Base-by-base conservation (phyloP, 768 basidiomycete genomes). In the Phanerochaete sordida region DNA sequence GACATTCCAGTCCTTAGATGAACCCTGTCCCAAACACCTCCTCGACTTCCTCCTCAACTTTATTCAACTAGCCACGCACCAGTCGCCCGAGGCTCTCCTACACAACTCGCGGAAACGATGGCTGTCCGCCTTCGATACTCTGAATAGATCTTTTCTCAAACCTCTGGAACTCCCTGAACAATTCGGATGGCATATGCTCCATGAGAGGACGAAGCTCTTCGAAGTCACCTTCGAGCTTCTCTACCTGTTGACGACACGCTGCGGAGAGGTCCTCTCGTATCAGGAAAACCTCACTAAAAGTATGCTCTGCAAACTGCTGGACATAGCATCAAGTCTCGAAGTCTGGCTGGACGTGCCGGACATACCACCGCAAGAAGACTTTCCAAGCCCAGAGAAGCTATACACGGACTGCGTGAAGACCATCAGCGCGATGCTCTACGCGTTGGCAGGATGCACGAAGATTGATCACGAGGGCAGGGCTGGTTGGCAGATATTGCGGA, bases 1-100 rank as follows among this genome's bases (percentile, higher is more conserved):
- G 26, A 70, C 68, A 0, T 67, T 69, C 56, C 68, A 68, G 44
- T 45, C 59, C 39, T 47, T 59, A 45, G 52, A 56, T 45, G 53
- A 56, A 12, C 46, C 53, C 24, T 54, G 31, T 13, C 53, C 53
- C 7, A 54, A 54, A 23, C 44, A 27, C 19, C 57, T 45, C 28
- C 52, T 49, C 44, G 27, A 57, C 62, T 35, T 64, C 62, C 19
- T 53, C 31, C 35, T 37, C 15, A 64, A 27, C 58, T 68, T 46
- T 54, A 59, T 35, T 4, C 35, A 26, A 12, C 31, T 26, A 19
- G n/a, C 35, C 15, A 39, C 33, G 53, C 7, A 43, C 16, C 51
- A 54, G 33, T 65, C 62, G 55, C 39, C 66, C n/a, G 48, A 61
- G 44, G 56, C 53, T 11, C 52, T 62, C 28, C 59, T 62, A 6